Evolutionary conservation across 2,329 filamentous ascomycete genomes (phyloP).

Genomic region (Trematosphaeria pertusa): DNA sequence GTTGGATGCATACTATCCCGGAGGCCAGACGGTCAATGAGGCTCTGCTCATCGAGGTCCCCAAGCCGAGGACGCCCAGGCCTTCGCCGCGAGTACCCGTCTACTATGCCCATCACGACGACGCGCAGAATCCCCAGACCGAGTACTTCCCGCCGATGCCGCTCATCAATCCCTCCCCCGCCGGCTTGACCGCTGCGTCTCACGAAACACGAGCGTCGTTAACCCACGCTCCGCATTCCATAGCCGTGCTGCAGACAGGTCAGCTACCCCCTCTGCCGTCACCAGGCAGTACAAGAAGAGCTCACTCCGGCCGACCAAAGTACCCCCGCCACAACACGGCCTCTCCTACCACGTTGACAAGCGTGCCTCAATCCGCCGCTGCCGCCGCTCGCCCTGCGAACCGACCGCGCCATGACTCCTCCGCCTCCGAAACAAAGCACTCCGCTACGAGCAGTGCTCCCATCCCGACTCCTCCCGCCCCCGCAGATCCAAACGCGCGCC

Average conservation of each 20-base stretch:
- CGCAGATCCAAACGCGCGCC: conserved; percentile 51
- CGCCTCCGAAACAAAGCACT: conserved; percentile 53
- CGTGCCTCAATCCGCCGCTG: conserved; percentile 50
- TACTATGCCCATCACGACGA: conserved; percentile 68
- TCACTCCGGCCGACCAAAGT: conserved; percentile 66
- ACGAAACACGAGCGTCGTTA: conserved; percentile 46
- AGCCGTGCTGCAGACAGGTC: conserved; percentile 79
- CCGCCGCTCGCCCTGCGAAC: conserved; percentile 31
- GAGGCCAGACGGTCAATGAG: conserved; percentile 86
- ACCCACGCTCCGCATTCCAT: conserved; percentile 67
- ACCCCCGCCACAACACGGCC: conserved; percentile 76
- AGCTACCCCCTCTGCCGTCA: conserved; percentile 80
- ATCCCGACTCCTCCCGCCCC: conserved; percentile 62
- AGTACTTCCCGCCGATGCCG: conserved; percentile 79
- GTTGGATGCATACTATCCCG: conserved; percentile 83
- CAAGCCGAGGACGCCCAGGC: conserved; percentile 75
- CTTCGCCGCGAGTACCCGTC: conserved; percentile 70
- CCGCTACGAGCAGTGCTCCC: conserved; percentile 55
- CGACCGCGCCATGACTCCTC: conserved; percentile 50
- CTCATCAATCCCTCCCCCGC: conserved; percentile 51
- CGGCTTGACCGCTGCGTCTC: conserved; percentile 41
- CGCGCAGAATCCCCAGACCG: conserved; percentile 70
- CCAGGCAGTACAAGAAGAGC: conserved; percentile 72
- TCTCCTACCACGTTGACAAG: conserved; percentile 72
- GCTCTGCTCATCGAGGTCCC: conserved; percentile 91